phyloP scores from a whole-genome alignment of 768 basidiomycete genomes.

The Auriscalpium orientale region DNA sequence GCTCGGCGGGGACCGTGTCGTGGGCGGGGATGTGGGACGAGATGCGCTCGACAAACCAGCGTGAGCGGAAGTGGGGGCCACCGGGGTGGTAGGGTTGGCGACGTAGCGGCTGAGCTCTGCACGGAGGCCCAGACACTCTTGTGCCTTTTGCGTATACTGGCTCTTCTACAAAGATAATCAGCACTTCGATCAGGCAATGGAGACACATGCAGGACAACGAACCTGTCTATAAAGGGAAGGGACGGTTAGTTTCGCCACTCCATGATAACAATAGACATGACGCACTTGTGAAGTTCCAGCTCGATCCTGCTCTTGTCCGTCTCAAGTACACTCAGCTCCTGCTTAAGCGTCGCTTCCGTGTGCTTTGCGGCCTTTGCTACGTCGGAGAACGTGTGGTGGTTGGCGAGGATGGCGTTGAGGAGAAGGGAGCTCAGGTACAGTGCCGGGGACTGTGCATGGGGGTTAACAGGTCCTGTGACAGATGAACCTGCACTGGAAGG shows the following conservation, averaged over 20 bases:
- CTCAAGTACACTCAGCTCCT: slow-evolving; percentile 61
- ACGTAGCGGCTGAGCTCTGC: slow-evolving; percentile 14
- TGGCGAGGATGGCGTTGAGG: slow-evolving; percentile 75
- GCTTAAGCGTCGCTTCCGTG: slow-evolving; percentile 53
- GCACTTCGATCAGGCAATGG: too few relatives aligned
- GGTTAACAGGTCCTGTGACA: slow-evolving; percentile 5
- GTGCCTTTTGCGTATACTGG: slow-evolving; percentile 17
- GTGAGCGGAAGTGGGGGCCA: slow-evolving; percentile 9
- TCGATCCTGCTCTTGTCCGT: slow-evolving; percentile 51
- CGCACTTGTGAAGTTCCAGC: slow-evolving; percentile 65
- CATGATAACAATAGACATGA: slow-evolving; percentile 9
- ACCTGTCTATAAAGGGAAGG: slow-evolving; percentile 8
- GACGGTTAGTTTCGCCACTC: background rate
- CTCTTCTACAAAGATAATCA: slow-evolving; percentile 10
- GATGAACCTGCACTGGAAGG: background rate
- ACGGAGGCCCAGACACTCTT: slow-evolving; percentile 17
- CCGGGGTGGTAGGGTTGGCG: slow-evolving; percentile 4
- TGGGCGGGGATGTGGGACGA: slow-evolving; percentile 6
- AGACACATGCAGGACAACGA: background rate
- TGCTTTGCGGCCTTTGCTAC: slow-evolving; percentile 59
- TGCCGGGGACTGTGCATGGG: slow-evolving; percentile 44
- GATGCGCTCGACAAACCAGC: slow-evolving; percentile 14
- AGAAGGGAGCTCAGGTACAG: slow-evolving; percentile 72
- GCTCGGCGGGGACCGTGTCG: slow-evolving; percentile 9
- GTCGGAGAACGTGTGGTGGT: slow-evolving; percentile 75